phyloP scores from a whole-genome alignment of 768 basidiomycete genomes.

The Russula earlei region DNA sequence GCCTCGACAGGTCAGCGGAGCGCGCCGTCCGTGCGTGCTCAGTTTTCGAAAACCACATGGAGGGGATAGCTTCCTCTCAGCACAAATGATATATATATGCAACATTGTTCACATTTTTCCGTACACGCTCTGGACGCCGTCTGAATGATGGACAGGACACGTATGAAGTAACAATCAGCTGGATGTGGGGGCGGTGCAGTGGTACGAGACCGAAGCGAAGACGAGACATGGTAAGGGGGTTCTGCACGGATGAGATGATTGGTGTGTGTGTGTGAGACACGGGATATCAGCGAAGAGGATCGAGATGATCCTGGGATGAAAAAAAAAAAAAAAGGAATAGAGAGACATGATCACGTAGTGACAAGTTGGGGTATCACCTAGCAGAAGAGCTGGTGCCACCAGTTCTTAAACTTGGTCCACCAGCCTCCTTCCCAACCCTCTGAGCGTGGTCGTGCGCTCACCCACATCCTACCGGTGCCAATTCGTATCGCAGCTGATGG shows the following conservation, averaged over 20 bases:
- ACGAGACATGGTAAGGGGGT: constrained; percentile 1
- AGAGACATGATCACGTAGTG: neutral
- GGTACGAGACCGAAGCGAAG: constrained; percentile 2
- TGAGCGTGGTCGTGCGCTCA: constrained; percentile 49
- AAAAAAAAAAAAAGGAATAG: neutral
- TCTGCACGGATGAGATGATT: constrained; percentile 10
- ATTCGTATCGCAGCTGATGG: constrained; percentile 49
- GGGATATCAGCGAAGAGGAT: neutral
- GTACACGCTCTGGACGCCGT: constrained; percentile 10
- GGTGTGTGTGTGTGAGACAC: neutral
- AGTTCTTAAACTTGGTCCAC: constrained; percentile 70
- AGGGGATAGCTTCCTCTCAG: too few species aligned
- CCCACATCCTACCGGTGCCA: constrained; percentile 82
- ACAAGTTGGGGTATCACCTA: constrained; percentile 27
- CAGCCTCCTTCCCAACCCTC: constrained; percentile 66
- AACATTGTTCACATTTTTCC: constrained; percentile 11
- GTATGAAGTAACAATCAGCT: constrained; percentile 22
- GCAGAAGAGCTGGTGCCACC: constrained; percentile 76
- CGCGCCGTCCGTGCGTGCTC: neutral
- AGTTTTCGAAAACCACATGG: too few species aligned
- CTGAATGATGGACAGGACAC: constrained; percentile 19
- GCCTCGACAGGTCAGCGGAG: neutral
- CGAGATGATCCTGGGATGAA: neutral
- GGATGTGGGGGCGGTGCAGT: neutral
- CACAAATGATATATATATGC: too few species aligned